Evolutionary conservation across 495 filamentous ascomycete genomes (phyloP), one percentile per base, ranked within the genome.

Genomic region (Podospora australis): DNA sequence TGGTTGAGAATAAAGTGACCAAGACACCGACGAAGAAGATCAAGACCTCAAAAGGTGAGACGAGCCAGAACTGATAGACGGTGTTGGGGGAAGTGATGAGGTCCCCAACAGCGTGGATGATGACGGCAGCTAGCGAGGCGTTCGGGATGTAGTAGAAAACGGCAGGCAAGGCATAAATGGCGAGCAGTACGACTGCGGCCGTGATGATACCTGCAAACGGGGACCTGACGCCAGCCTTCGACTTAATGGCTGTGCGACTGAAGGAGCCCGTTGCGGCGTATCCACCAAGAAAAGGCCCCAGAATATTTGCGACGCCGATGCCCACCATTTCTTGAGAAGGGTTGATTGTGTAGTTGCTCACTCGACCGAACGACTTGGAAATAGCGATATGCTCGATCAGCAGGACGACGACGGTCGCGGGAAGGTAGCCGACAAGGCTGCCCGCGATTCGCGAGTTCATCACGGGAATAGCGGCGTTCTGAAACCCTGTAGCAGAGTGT

Each of bases 261-360:
- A 98, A 98, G 10, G 94, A 97, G 4, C 92, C 92, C 22, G 92
- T 98, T 0, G 92, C 87, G 2, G 94, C 90, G 56, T 96, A 98
- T 2, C 77, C 92, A 49, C 92, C 92, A 6, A 98, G 80, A 70
- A 98, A 96, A 6, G 92, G 91, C 4, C 88, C 90, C 1, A 98
- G 75, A 26, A 97, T 72, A 63, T 98, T 98, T 16, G 83, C 86
- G 7, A 97, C 77, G 39, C 92, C 92, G 58, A 98, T 97, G 20
- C 87, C 94, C 20, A 98, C 85, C 70, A 98, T 80, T 58, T 98
- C 92, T 62, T 98, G 92, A 0, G 91, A 96, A 2, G 92, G 94
- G 53, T 97, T 81, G 66, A 98, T 96, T n/a, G 82, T 87, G 68
- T 98, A 98, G 70, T 96, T 96, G 71, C 96, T 96, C 54, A 98